Conservation (phyloP, 2,329 filamentous ascomycete genomes). For the Dothistroma pini region DNA sequence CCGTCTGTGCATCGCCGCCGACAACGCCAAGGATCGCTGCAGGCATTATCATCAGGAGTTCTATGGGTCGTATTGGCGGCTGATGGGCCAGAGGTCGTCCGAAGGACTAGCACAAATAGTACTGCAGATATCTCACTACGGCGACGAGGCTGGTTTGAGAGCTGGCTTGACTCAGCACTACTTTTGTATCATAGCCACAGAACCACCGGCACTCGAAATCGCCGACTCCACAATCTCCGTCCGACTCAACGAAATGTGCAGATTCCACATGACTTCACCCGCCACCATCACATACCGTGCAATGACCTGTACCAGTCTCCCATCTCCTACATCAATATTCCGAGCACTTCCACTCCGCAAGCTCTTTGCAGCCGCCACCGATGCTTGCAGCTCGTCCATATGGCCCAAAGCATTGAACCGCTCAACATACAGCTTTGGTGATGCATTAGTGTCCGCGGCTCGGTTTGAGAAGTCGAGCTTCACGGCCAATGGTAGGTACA, state of each 20-base stretch:
- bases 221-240: neutral
- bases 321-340: neutral
- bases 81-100: no score
- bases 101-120: no score
- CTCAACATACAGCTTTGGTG: neutral
- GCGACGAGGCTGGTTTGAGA: no score
- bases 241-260: constrained; percentile 1
- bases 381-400: neutral
- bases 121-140: no score
- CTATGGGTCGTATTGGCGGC: no score
- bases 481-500: neutral
- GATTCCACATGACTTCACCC: constrained; percentile 60
- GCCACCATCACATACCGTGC: constrained; percentile 8
- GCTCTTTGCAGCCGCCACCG: neutral
- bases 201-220: neutral
- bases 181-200: neutral
- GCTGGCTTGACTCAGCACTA: no score
- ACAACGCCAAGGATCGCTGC: no score
- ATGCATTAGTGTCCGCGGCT: neutral
- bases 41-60: no score
- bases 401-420: neutral
- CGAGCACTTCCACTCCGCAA: neutral
- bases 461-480: neutral
- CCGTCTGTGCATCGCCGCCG: no score
- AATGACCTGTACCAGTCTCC: neutral